Evolutionary conservation across 2,329 filamentous ascomycete genomes (phyloP).

Genomic region (Diatrype stigma): DNA sequence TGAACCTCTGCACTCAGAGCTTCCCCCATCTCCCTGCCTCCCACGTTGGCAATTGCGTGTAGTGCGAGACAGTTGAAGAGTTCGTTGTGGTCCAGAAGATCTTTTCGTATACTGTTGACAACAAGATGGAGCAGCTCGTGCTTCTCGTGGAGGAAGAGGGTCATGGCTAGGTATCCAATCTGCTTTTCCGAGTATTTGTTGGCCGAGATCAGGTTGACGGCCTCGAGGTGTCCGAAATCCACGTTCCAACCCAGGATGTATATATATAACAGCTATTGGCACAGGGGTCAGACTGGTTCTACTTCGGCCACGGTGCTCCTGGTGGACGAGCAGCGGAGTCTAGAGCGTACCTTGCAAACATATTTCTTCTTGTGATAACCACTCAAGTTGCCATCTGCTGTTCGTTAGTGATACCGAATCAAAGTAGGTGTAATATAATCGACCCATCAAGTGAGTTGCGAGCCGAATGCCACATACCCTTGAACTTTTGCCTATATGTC

Average conservation of each 20-base stretch:
- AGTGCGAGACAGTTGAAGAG: slow-evolving; percentile 94
- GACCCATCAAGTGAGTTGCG: background rate
- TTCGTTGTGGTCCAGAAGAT: slow-evolving; percentile 91
- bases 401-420: slow-evolving; percentile 18
- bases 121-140: slow-evolving; percentile 95
- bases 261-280: slow-evolving; percentile 76
- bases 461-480: slow-evolving; percentile 46
- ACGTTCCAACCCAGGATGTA: slow-evolving; percentile 99
- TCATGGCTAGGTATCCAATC: slow-evolving; percentile 97
- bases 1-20: slow-evolving; percentile 90
- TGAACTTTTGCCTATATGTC: slow-evolving; percentile 77
- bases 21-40: slow-evolving; percentile 95
- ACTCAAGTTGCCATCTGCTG: slow-evolving; percentile 75
- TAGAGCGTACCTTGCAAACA: slow-evolving; percentile 75
- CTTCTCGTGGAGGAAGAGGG: slow-evolving; percentile 92
- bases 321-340: background rate
- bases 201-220: slow-evolving; percentile 94
- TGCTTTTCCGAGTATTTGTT: slow-evolving; percentile 99
- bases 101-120: slow-evolving; percentile 97
- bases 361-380: slow-evolving; percentile 99
- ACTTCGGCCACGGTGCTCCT: background rate
- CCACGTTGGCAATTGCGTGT: slow-evolving; percentile 97
- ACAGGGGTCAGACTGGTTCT: slow-evolving; percentile 18
- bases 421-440: background rate
- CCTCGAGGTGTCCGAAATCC: slow-evolving; percentile 97